A percentile compares a stretch with the other conserved stretches of the same genome.
Evolutionary conservation across 148 eudicot species (phyloP).

Genomic region (Arbutus unedo): DNA sequence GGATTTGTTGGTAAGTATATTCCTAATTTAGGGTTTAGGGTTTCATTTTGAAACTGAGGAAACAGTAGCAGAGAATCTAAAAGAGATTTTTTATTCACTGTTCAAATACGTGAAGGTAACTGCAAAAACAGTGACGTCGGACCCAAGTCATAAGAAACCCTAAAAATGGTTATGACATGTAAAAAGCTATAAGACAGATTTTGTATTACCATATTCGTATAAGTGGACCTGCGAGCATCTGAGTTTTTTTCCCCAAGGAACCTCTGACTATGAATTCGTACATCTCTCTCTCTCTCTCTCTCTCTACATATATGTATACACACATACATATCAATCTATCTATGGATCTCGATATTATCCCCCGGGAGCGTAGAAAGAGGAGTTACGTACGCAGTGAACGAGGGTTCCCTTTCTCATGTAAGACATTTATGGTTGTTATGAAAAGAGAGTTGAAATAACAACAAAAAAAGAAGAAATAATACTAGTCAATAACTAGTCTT

Average conservation of each 20-base stretch:
- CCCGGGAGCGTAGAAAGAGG: constrained; percentile 14
- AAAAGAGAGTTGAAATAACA: not conserved
- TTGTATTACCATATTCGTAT: not conserved
- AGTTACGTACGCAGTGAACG: constrained; percentile 13
- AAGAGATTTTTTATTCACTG: not conserved
- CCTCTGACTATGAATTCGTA: not conserved
- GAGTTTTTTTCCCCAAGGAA: not conserved
- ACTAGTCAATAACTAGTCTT: too few relatives aligned
- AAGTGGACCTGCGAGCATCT: not conserved
- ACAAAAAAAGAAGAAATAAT: not conserved
- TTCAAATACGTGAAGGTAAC: not conserved
- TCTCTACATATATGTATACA: not conserved
- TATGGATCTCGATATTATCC: constrained; percentile 6
- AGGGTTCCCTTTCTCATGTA: constrained; percentile 17
- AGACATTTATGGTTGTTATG: not conserved
- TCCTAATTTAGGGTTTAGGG: not conserved
- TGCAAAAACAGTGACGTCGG: not conserved
- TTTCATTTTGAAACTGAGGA: not conserved
- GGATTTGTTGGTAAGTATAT: not conserved
- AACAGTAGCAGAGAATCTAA: not conserved
- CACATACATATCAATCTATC: not conserved
- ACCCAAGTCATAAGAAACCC: not conserved
- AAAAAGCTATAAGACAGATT: not conserved
- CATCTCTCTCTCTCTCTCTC: not conserved
- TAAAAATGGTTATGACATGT: not conserved